Evolutionary conservation across 306 rosid genomes (phyloP).

Genomic region (Vigna angularis): DNA sequence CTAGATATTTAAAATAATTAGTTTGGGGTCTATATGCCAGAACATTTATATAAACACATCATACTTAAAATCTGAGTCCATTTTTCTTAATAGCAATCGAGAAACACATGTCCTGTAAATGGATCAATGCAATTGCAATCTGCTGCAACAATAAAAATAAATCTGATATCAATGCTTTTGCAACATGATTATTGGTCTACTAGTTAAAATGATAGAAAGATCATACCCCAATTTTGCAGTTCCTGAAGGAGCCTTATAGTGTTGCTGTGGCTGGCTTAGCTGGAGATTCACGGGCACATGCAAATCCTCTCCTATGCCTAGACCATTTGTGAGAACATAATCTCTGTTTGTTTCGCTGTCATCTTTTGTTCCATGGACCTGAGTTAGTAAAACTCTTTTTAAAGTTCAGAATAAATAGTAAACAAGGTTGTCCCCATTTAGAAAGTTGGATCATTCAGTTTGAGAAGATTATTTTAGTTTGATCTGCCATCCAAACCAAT

Average conservation of each 20-base stretch:
- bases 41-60: conserved; percentile 41
- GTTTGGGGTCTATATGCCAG: conserved; percentile 46
- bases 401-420: conserved; percentile 48
- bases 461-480: conserved; percentile 37
- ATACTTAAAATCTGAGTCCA: conserved; percentile 48
- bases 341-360: conserved; percentile 53
- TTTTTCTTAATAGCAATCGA: conserved; percentile 52
- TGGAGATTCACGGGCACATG: conserved; percentile 77
- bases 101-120: conserved; percentile 46
- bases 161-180: conserved; percentile 49
- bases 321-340: conserved; percentile 56
- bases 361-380: conserved; percentile 81
- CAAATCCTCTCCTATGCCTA: conserved; percentile 61
- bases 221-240: conserved; percentile 74
- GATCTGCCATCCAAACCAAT: conserved; percentile 41
- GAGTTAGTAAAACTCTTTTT: conserved; percentile 51
- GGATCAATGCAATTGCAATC: conserved; percentile 66
- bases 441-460: conserved; percentile 20
- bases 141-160: conserved; percentile 61
- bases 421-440: conserved; percentile 23
- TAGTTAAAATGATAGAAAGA: conserved; percentile 35
- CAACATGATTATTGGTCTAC: conserved; percentile 34
- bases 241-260: conserved; percentile 51
- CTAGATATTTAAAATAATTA: conserved; percentile 43
- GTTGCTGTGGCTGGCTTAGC: conserved; percentile 82